phyloP scores from a whole-genome alignment of 192 early-diverging fungal genomes.

The Lobulomyces angularis region DNA sequence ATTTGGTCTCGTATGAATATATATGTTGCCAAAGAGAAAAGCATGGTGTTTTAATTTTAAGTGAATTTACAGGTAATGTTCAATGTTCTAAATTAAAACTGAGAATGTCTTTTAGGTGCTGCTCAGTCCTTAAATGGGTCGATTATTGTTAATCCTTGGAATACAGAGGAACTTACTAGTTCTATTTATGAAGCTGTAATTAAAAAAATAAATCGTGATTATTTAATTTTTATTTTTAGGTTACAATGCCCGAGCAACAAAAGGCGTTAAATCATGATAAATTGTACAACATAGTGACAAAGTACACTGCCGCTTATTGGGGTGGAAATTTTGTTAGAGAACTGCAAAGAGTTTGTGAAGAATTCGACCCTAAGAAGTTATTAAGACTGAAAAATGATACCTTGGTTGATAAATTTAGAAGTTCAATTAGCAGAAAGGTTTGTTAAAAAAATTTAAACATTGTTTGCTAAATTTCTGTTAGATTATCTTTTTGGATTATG shows the following conservation, averaged over 20 bases:
- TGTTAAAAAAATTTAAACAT: neutral
- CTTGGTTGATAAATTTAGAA: conserved; percentile 38
- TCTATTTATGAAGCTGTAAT: conserved; percentile 83
- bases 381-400: conserved; percentile 40
- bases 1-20: conserved; percentile 97
- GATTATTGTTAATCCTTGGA: conserved; percentile 98
- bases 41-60: conserved; percentile 92
- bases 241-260: conserved; percentile 75
- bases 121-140: conserved; percentile 37
- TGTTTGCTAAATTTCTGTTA: conserved; percentile 1
- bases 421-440: conserved; percentile 51
- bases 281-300: conserved; percentile 86
- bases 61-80: conserved; percentile 97
- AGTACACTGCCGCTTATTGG: conserved; percentile 97
- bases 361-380: conserved; percentile 50
- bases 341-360: conserved; percentile 55
- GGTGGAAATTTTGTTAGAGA: conserved; percentile 88
- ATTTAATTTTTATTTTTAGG: no score
- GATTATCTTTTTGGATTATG: conserved; percentile 89
- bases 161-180: conserved; percentile 85
- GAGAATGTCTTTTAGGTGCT: conserved; percentile 30
- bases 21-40: conserved; percentile 75
- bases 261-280: conserved; percentile 78
- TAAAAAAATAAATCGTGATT: no score
- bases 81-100: conserved; percentile 94